These are phyloP conservation scores for Neurospora sp. DNA, from an alignment of 495 filamentous ascomycete species.

Conservation along the genomic window DNA sequence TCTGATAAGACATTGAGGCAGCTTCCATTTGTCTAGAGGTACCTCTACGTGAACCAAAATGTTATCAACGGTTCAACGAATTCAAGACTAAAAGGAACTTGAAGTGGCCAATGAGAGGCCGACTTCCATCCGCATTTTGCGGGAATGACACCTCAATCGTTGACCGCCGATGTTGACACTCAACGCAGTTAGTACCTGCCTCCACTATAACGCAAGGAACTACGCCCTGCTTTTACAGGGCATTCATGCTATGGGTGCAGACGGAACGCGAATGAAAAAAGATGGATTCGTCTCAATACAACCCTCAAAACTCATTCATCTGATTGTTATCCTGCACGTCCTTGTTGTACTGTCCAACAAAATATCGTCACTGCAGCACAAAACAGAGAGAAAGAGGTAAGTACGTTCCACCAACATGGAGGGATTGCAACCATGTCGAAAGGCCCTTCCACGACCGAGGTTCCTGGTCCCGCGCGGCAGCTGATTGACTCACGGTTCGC, in stretches of 20 bases:
- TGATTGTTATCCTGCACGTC: not conserved
- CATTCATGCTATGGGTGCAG: not conserved
- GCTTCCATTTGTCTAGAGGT: not conserved
- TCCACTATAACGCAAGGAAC: not conserved
- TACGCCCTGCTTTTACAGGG: not conserved
- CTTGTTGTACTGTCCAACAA: not conserved
- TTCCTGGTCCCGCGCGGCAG: not conserved
- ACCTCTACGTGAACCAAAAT: not conserved
- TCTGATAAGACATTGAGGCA: not conserved
- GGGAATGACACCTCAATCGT: conserved; percentile 16
- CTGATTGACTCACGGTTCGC: not conserved
- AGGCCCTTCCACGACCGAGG: not conserved
- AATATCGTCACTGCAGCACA: not conserved
- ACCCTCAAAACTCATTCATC: not conserved
- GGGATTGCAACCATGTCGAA: not conserved
- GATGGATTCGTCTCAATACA: not conserved
- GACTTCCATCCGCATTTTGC: conserved; percentile 8
- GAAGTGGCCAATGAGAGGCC: conserved; percentile 9
- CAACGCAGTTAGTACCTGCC: not conserved
- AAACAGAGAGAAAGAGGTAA: not conserved
- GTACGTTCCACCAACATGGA: not conserved
- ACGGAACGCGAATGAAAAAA: not conserved
- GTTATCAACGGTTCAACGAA: not conserved
- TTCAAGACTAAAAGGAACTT: not conserved
- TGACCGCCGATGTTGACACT: conserved; percentile 6